These are phyloP conservation scores for Anastatica hierochuntica DNA, from an alignment of 345 rosid species.

Conservation along the genomic window DNA sequence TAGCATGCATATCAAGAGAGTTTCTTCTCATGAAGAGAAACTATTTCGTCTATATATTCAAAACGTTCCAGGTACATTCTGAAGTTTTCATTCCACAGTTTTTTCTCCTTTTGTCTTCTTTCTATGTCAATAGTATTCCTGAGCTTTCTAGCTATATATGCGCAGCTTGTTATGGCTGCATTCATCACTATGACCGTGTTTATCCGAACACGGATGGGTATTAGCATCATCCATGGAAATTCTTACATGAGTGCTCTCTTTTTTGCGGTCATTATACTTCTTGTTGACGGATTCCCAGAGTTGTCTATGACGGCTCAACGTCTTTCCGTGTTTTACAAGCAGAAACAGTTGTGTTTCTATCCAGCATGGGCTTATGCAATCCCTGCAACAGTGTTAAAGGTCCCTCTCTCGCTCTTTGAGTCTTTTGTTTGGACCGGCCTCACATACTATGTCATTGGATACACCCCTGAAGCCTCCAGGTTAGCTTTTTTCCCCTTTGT, in stretches of 20 bases:
- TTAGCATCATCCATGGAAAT: constrained; percentile 54
- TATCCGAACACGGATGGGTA: constrained; percentile 64
- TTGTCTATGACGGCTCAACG: constrained; percentile 62
- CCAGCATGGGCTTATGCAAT: constrained; percentile 89
- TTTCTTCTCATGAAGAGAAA: constrained; percentile 81
- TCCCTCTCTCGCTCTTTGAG: constrained; percentile 55
- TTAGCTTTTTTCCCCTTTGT: constrained; percentile 18
- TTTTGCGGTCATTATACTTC: constrained; percentile 36
- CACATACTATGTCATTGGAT: constrained; percentile 72
- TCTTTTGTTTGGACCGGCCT: constrained; percentile 53
- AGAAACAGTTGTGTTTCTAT: constrained; percentile 69
- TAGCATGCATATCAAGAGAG: constrained; percentile 73
- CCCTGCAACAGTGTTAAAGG: constrained; percentile 75
- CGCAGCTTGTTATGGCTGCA: constrained; percentile 51
- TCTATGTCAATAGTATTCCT: neutral
- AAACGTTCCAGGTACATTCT: constrained; percentile 28
- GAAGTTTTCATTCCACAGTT: neutral
- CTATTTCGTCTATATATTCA: constrained; percentile 68
- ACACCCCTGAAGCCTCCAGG: constrained; percentile 64
- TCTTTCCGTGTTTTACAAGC: constrained; percentile 89
- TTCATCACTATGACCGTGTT: constrained; percentile 50
- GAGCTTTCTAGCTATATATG: constrained; percentile 13
- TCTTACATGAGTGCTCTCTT: constrained; percentile 61
- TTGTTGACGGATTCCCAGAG: constrained; percentile 82
- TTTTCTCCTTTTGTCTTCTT: constrained; percentile 11